Base-by-base conservation (phyloP, 2,329 filamentous ascomycete species). In the Diplodia seriata region DNA sequence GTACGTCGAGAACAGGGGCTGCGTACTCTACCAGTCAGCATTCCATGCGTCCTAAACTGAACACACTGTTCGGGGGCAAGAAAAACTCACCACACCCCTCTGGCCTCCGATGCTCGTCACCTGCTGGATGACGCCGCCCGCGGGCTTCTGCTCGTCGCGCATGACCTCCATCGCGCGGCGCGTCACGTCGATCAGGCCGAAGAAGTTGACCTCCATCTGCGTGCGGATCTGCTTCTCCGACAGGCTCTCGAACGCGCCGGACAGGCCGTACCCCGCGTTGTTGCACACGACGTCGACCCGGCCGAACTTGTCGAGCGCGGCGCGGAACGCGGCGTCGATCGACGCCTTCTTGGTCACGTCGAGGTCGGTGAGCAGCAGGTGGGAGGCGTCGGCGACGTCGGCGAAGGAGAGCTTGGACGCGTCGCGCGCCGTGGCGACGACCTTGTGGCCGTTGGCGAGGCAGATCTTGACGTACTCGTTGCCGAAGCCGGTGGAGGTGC, bases 171-270 rank as follows among this genome's bases (percentile, higher is more conserved):
- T 55, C 2, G 64, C 53, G 11, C 38, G 77, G 5, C 59, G 11
- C 29, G 85, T 87, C 0, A 87, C 83, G 54, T 85, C 80, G 4
- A 88, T 74, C 0, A 87, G 75, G 3, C 87, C 87, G 67, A 86
- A 87, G 72, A 88, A 85, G 72, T 89, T 89, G 69, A 86, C 82
- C 61, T 89, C 85, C 75, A 89, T 83, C 71, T 88, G 84, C 2
- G 74, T 80, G 1, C 82, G 79, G 51, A 85, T 82, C 36, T 86
- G 80, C 2, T 79, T 73, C 1, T 86, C 80, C 0, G 78, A 77
- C 2, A 85, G 74, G 7, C 84, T 82, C 71, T 89, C 87, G 57
- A 88, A 82, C 1, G 83, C 81, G 14, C 83, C 85, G 6, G 76
- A 73, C 1, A 86, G 76, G n/a, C 85, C 84, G 68, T 87, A 88